A percentile compares a stretch with the other conserved stretches of the same genome.
These are phyloP conservation scores for Glomus cerebriforme DNA, from an alignment of 192 early-diverging fungal species.

Conservation along the genomic window DNA sequence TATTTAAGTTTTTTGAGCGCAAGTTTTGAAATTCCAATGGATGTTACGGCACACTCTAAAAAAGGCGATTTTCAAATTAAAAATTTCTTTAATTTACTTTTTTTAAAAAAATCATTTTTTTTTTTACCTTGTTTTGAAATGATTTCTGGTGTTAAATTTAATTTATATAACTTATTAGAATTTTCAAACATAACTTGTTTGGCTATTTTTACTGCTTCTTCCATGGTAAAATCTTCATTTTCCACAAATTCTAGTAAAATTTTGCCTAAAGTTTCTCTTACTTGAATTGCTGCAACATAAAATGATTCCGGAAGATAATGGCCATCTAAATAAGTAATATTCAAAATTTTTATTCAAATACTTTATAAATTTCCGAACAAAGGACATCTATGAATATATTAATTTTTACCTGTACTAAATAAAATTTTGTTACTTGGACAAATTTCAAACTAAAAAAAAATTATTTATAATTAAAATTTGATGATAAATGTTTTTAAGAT, in stretches of 20 bases:
- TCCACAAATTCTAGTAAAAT: constrained; percentile 12
- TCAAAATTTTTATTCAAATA: not conserved
- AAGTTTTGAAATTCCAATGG: not conserved
- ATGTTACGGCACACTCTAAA: not conserved
- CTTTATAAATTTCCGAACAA: not conserved
- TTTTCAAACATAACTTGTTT: constrained; percentile 26
- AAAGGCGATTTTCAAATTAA: not conserved
- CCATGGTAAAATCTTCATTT: not conserved
- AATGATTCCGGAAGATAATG: constrained; percentile 19
- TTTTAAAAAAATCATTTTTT: not conserved
- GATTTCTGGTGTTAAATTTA: not conserved
- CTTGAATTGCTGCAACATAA: constrained; percentile 22
- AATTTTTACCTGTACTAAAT: constrained; percentile 27
- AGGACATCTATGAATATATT: not conserved
- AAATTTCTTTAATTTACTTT: not conserved
- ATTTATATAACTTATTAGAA: constrained; percentile 19
- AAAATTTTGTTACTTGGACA: constrained; percentile 28
- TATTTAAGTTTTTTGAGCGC: not conserved
- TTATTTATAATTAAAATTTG: not conserved
- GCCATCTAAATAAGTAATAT: constrained; percentile 19
- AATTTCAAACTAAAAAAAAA: constrained; percentile 3
- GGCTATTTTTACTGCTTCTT: constrained; percentile 18
- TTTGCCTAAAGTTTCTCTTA: constrained; percentile 17
- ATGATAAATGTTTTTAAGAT: not conserved
- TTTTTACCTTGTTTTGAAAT: not conserved